A percentile compares a stretch with the other conserved stretches of the same genome.
Evolutionary conservation across 345 rosid genomes (phyloP).

Genomic region (Dipteronia dyeriana): DNA sequence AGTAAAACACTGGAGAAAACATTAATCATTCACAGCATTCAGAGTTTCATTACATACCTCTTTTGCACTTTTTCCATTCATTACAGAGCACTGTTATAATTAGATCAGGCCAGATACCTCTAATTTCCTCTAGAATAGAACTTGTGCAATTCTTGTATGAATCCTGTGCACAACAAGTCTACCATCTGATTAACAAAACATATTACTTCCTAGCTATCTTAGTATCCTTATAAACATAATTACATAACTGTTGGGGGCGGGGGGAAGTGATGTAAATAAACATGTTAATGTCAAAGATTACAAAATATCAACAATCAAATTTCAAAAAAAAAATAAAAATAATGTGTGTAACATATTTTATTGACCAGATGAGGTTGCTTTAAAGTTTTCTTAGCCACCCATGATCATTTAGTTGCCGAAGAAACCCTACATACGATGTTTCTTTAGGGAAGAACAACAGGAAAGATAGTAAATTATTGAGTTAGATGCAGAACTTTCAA

Average conservation of each 20-base stretch:
- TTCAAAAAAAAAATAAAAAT: background rate
- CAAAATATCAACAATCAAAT: background rate
- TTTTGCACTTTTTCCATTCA: conserved; percentile 98
- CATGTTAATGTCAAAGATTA: background rate
- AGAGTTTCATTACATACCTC: conserved; percentile 51
- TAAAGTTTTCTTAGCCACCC: background rate
- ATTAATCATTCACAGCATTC: conserved; percentile 13
- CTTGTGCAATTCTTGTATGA: conserved; percentile 58
- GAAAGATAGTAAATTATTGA: background rate
- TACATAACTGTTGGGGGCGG: background rate
- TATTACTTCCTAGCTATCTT: background rate
- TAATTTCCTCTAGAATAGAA: conserved; percentile 58
- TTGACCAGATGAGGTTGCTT: background rate
- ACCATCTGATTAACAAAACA: background rate
- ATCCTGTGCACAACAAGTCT: conserved; percentile 47
- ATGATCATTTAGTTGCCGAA: background rate
- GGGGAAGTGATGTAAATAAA: background rate
- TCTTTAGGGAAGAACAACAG: background rate
- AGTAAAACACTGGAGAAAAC: conserved; percentile 21
- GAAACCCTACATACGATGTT: background rate
- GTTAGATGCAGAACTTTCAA: background rate
- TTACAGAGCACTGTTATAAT: conserved; percentile 64
- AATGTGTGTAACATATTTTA: background rate
- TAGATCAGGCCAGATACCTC: conserved; percentile 88
- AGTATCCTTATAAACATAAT: background rate